Evolutionary conservation across 139 green algal genomes (phyloP), one percentile per base, ranked within the genome.

Genomic region (Tetratostichococcus sp.): DNA sequence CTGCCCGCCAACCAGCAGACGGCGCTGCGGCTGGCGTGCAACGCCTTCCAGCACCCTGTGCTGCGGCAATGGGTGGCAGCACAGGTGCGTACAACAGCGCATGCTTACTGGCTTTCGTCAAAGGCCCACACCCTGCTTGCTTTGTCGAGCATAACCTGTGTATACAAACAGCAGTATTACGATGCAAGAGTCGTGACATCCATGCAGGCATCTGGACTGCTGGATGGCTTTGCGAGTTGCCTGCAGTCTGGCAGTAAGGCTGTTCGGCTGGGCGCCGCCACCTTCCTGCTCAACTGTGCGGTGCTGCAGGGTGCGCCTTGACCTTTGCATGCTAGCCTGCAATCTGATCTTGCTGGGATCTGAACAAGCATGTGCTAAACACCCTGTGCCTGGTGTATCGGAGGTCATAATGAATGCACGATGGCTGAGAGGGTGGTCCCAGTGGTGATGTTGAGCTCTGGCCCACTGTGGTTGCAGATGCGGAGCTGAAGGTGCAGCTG

Each of bases 251-350:
- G 30, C 31, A 80, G 43, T 70, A 91, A 94, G 79, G 78, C 73
- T 23, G 85, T 91, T 50, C 88, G 89, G 28, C 74, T 89, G 26
- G 82, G 75, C 11, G 65, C 81, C n/a, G 86, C 89, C 26, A 91
- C 82, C 2, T 82, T 94, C 70, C 77, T 94, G 73, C 75, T 84
- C 34, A 94, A 95, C 71, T 80, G 85, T 22, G 75, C 80, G 19
- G 79, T 86, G 58, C 76, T 82, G 74, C 70, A 79, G 35, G n/a
- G 62, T 62, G 19, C 14, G 50, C 39, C n/a, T n/a, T n/a, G n/a
- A n/a, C n/a, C n/a, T n/a, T n/a, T n/a, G n/a, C n/a, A n/a, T n/a
- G n/a, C n/a, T n/a, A n/a, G 39, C 39, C 39, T 50, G 39, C 39
- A 50, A 50, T 21, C 39, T 50, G 39, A 6, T 21, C 39, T n/a